Evolutionary conservation across 352 stramenopile genomes (phyloP).

Genomic region (Phytophthora nicotianae): DNA sequence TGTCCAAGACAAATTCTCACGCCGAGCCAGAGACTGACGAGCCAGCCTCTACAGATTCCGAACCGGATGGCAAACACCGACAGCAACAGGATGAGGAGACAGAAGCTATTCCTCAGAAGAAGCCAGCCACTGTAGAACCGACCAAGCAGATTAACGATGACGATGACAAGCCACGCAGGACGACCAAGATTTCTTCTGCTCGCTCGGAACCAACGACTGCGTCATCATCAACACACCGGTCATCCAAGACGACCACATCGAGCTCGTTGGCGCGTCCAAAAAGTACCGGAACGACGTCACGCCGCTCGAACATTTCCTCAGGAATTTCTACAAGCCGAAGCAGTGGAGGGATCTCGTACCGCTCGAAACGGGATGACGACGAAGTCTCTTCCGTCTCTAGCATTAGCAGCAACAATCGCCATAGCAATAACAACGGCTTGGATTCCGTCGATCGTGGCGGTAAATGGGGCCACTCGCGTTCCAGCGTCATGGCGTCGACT

Average conservation of each 20-base stretch:
- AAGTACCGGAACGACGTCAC: conserved; percentile 39
- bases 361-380: conserved; percentile 39
- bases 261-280: conserved; percentile 53
- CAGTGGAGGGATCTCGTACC: conserved; percentile 24
- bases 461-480: conserved; percentile 58
- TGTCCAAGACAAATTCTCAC: conserved; percentile 4
- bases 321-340: conserved; percentile 12
- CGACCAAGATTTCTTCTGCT: conserved; percentile 42
- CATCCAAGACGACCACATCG: conserved; percentile 16
- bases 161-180: conserved; percentile 43
- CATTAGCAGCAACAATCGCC: conserved; percentile 32
- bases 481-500: conserved; percentile 26
- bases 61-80: conserved; percentile 31
- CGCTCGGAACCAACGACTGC: conserved; percentile 46
- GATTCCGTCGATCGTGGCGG: conserved; percentile 39
- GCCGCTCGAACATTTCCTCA: conserved; percentile 15
- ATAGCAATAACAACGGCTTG: conserved; percentile 48
- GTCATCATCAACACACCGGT: conserved; percentile 23
- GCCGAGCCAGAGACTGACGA: conserved; percentile 50
- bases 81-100: conserved; percentile 30
- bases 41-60: conserved; percentile 34
- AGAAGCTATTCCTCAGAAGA: conserved; percentile 12
- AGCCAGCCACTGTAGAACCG: conserved; percentile 9
- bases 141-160: conserved; percentile 32
- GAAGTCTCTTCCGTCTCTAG: conserved; percentile 31